These are phyloP conservation scores for Avicennia marina DNA, from an alignment of 257 asterid species.

Conservation along the genomic window DNA sequence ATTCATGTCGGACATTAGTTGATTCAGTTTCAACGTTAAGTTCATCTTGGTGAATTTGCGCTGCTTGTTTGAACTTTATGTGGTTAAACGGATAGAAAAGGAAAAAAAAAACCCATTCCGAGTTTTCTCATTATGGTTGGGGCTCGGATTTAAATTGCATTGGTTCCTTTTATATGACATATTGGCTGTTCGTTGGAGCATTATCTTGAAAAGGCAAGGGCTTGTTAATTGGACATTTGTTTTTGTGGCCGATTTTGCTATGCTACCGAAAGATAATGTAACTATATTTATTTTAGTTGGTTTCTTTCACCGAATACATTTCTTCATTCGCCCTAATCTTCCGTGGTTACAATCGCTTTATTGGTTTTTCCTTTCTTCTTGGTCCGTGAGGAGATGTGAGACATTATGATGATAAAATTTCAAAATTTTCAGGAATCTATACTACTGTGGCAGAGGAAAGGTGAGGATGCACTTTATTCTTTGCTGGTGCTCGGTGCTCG, in stretches of 20 bases:
- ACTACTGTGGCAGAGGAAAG: slow-evolving; percentile 76
- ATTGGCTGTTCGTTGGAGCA: slow-evolving; percentile 4
- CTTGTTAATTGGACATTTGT: not conserved
- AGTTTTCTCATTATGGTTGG: not conserved
- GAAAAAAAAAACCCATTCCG: not conserved
- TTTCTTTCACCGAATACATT: not conserved
- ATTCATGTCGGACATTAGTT: not conserved
- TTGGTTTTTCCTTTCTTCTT: not conserved
- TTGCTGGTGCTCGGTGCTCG: slow-evolving; percentile 89
- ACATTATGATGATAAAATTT: slow-evolving; percentile 15
- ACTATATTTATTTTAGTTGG: not conserved
- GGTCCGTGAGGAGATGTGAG: not conserved
- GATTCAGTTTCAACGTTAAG: slow-evolving; percentile 1
- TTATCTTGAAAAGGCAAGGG: not conserved
- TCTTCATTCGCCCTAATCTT: not conserved
- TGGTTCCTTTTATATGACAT: slow-evolving; percentile 11
- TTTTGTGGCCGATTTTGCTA: slow-evolving; percentile 2
- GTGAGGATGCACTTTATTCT: slow-evolving; percentile 92
- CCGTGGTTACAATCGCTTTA: not conserved
- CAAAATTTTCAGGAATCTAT: slow-evolving; percentile 64
- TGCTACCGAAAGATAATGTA: slow-evolving; percentile 1
- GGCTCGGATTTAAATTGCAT: not conserved
- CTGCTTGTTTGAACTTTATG: not conserved
- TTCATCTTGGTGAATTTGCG: not conserved
- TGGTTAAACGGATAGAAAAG: not conserved